Percentiles rank a stretch among this genome's conserved stretches.
Conservation (phyloP, 306 rosid genomes). For the Lathyrus oleraceus region DNA sequence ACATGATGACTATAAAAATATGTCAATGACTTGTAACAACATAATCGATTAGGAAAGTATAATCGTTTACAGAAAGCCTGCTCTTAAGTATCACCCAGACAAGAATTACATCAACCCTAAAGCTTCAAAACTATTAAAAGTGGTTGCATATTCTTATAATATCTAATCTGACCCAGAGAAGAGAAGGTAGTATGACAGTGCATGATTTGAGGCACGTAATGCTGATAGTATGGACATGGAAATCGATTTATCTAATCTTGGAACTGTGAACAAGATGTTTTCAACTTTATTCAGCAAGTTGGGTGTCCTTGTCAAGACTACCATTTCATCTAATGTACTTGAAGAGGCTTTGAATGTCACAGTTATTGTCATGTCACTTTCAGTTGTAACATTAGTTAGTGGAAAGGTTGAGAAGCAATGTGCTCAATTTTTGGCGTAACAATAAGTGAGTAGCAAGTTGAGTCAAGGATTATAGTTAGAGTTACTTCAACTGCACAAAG, state of each 20-base stretch:
- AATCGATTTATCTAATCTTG: conserved; percentile 97
- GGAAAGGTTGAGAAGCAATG: conserved; percentile 99
- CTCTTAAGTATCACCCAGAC: conserved; percentile 99
- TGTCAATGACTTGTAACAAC: no score
- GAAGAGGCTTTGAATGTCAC: conserved; percentile 98
- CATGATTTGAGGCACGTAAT: conserved; percentile 96
- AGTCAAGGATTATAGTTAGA: conserved; percentile 80
- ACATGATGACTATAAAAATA: no score
- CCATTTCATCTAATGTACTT: conserved; percentile 94
- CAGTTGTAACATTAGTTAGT: conserved; percentile 89
- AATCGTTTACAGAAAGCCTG: conserved; percentile 89
- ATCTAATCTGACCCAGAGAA: conserved; percentile 96
- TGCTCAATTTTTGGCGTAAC: conserved; percentile 97
- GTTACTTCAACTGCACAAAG: conserved; percentile 90
- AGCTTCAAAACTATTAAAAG: conserved; percentile 92
- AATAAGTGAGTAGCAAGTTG: conserved; percentile 84
- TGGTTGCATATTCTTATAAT: conserved; percentile 89
- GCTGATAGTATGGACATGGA: conserved; percentile 98
- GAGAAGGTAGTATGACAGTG: conserved; percentile 91
- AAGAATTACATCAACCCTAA: conserved; percentile 89
- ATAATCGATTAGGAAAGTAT: conserved; percentile 85
- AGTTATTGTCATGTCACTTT: conserved; percentile 94
- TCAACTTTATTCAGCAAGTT: conserved; percentile 99
- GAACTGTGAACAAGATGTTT: conserved; percentile 97
- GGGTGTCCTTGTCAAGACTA: conserved; percentile 98